phyloP scores from a whole-genome alignment of 305 asterid species.

The Plantago rigida region DNA sequence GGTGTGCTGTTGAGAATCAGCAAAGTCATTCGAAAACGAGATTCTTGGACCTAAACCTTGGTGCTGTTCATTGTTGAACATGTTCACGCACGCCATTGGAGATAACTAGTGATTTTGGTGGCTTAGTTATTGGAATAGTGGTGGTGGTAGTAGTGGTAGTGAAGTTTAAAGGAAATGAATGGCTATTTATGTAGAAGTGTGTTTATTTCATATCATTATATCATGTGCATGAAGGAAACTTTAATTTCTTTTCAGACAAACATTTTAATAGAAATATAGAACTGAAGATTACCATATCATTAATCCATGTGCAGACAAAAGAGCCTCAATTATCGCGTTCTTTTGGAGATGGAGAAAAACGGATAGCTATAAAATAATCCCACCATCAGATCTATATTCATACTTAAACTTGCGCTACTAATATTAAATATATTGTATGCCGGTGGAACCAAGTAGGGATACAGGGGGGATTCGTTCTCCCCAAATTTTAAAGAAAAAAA shows the following conservation, averaged over 20 bases:
- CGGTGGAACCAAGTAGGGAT: no score
- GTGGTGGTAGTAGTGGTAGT: constrained; percentile 17
- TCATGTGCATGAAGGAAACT: constrained; percentile 27
- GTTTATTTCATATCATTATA: constrained; percentile 24
- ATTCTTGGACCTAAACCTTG: constrained; percentile 58
- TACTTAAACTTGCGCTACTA: neutral
- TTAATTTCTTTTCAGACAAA: neutral
- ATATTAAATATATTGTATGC: no score
- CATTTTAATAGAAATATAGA: neutral
- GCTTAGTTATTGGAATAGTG: constrained; percentile 1
- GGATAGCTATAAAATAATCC: constrained; percentile 27
- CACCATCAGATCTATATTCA: constrained; percentile 30
- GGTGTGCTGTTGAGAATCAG: constrained; percentile 42
- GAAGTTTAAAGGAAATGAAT: constrained; percentile 33
- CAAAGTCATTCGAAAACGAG: constrained; percentile 80
- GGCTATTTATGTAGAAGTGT: constrained; percentile 28
- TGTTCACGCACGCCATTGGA: constrained; percentile 65
- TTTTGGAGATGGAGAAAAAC: constrained; percentile 22
- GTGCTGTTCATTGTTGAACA: constrained; percentile 62
- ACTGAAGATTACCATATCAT: constrained; percentile 13
- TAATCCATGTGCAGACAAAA: constrained; percentile 26
- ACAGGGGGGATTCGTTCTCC: no score
- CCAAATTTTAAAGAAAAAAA: no score
- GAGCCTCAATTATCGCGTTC: constrained; percentile 27
- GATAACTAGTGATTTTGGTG: neutral